Base-by-base conservation (phyloP, 495 filamentous ascomycete genomes). In the Zalerion maritima region DNA sequence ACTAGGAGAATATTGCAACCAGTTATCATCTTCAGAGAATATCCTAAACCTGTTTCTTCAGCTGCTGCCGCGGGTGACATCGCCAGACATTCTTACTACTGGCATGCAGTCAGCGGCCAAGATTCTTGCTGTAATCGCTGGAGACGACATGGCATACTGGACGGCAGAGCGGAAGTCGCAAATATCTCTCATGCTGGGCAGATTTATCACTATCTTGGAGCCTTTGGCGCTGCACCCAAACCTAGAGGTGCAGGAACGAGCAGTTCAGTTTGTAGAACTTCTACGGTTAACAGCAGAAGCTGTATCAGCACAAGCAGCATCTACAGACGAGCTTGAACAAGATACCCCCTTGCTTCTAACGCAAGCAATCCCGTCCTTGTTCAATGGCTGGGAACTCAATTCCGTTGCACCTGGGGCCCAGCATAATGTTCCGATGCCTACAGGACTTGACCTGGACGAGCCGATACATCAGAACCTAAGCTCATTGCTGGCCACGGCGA, bases 221-320 rank as follows among this genome's bases (percentile, higher is more conserved):
- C 63, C 71, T 0, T 53, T 94, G 15, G 64, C 74, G 0, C 65
- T 70, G 3, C 84, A 94, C 46, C 83, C 91, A 1, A 78, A 73
- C 40, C 59, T 97, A 6, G 89, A 96, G 43, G 83, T 96, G n/a
- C 89, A 97, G 50, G 89, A 96, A 52, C 71, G 91, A 27, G 75
- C 84, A 5, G 86, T 94, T 10, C 87, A 94, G 43, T 91, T 87
- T 41, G 63, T 80, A 2, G 89, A 97, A 42, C 64, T 96, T 3
- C 69, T 94, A 40, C 79, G 81, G 24, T 60, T 97, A 23, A 78
- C 78, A 8, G 67, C 71, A 1, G 87, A 97, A 54, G 81, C 87
- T 14, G 65, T 78, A 4, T 59, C 64, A 4, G 68, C 66, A n/a
- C 75, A 81, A 26, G 54, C 61, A 3, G 49, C 67, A n/a, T 62